Base-by-base conservation (phyloP, 768 basidiomycete species). In the Naganishia antarctica region DNA sequence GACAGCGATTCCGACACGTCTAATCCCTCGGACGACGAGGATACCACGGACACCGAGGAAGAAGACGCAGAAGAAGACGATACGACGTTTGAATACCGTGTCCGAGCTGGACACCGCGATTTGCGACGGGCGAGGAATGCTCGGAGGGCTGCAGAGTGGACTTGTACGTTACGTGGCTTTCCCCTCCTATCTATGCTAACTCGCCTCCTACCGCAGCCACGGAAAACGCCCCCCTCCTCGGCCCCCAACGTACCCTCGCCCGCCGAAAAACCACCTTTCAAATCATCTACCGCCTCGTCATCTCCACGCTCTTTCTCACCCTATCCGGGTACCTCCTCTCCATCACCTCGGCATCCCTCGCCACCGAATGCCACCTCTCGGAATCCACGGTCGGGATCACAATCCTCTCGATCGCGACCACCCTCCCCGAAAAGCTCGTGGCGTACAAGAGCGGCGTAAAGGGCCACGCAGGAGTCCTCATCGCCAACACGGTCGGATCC, bases 401-500 rank as follows among this genome's bases (percentile, higher is more conserved):
- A 13, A 44, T 72, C 11, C 63, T 72, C 15, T 64, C 60, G 32
- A 61, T 72, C 48, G 67, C 66, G 11, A 72, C 71, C 18, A 72
- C 71, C 25, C 45, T 72, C 0, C 71, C 71, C 1, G 71, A 72
- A 47, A 72, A 72, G 44, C 64, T 72, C 37, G 67, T 72, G 8
- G 70, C 71, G 3, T 62, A 64, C 66, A 69, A 65, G 58, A 40
- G 31, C 32, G 71, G 66, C 0, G 45, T 31, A 4, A 64, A 69
- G 29, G 60, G 58, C 25, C 70, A 72, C 13, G 37, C 60, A 7
- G 68, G 65, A 25, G 64, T 72, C 43, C 26, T 72, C 50, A 31
- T 68, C 51, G 70, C 70, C 2, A 71, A 66, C 37, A 69, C 68
- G 18, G 70, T 69, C 16, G 70, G 70, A 12, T 62, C 59, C 44